Base-by-base conservation (phyloP, 2,329 filamentous ascomycete genomes). In the Zymoseptoria tritici region DNA sequence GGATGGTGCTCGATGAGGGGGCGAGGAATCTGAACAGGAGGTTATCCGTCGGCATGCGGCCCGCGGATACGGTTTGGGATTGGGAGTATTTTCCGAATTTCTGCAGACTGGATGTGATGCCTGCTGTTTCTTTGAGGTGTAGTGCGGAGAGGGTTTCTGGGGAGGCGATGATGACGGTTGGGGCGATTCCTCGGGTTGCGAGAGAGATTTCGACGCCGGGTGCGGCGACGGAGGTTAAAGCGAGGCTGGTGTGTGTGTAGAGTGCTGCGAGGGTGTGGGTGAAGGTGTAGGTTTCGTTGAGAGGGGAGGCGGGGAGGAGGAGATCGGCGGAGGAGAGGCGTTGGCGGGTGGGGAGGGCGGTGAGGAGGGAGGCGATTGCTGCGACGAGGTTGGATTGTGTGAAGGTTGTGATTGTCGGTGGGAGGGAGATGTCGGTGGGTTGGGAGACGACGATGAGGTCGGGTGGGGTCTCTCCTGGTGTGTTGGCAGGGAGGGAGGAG, bases 141-240 rank as follows among this genome's bases (percentile, higher is more conserved):
- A 87, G 83, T 64, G 85, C 81, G 20, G 85, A 79, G 51, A 95
- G 82, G 1, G 89, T 88, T 59, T 86, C 82, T 0, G 92, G 86
- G 2, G 89, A 89, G 7, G 89, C 85, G 50, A 95, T 85, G 57
- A 97, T 79, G 60, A 97, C 82, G 4, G 92, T 97, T 1, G 93
- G 93, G 0, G 88, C 83, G 49, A 95, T 79, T 53, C 86, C 85
- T 60, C 85, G 83, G 21, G 88, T 88, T 21, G 91, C 90, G 21
- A 91, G 76, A 19, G 80, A 78, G 46, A 97, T 81, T 70, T 94
- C 85, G 11, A 88, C 80, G 9, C 84, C 84, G 42, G 84, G 81
- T 6, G 88, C 88, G 16, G 91, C 89, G 24, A 96, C 91, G 0
- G 91, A 94, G 76, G 90, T 97, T 69, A 99, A 82, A 24, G 91